Evolutionary conservation across 768 basidiomycete genomes (phyloP).

Genomic region (Harrya chromipes): DNA sequence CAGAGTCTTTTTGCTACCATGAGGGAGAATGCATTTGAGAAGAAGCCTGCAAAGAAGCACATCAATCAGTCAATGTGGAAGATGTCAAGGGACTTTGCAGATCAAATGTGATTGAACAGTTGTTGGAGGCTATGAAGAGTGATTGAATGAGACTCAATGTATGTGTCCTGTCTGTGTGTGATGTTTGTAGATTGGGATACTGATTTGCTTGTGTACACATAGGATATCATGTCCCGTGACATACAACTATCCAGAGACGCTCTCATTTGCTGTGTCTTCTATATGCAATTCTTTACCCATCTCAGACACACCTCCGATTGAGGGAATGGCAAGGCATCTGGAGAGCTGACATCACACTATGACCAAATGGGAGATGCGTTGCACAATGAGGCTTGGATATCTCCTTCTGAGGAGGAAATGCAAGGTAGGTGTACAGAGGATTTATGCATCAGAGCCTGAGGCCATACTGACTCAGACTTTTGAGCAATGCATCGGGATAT

Average conservation of each 20-base stretch:
- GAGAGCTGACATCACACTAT: constrained; percentile 74
- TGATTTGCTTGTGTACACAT: not conserved
- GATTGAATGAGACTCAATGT: too few relatives aligned
- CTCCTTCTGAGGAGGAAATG: constrained; percentile 65
- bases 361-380: constrained; percentile 72
- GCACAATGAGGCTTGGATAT: constrained; percentile 61
- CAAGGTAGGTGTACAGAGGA: constrained; percentile 42
- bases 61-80: too few relatives aligned
- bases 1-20: too few relatives aligned
- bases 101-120: too few relatives aligned
- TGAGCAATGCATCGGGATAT: constrained; percentile 81
- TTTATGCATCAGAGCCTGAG: not conserved
- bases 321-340: constrained; percentile 68
- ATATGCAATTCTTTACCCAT: constrained; percentile 54
- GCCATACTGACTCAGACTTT: not conserved
- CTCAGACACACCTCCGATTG: constrained; percentile 37
- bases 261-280: constrained; percentile 50
- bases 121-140: too few relatives aligned
- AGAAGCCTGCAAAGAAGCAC: too few relatives aligned
- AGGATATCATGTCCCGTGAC: constrained; percentile 65
- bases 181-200: not conserved
- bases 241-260: constrained; percentile 64
- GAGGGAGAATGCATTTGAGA: too few relatives aligned
- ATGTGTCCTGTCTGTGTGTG: too few relatives aligned
- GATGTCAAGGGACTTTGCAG: too few relatives aligned